Base-by-base conservation (phyloP, 2,329 filamentous ascomycete species). In the Tolypocladium amazonense region DNA sequence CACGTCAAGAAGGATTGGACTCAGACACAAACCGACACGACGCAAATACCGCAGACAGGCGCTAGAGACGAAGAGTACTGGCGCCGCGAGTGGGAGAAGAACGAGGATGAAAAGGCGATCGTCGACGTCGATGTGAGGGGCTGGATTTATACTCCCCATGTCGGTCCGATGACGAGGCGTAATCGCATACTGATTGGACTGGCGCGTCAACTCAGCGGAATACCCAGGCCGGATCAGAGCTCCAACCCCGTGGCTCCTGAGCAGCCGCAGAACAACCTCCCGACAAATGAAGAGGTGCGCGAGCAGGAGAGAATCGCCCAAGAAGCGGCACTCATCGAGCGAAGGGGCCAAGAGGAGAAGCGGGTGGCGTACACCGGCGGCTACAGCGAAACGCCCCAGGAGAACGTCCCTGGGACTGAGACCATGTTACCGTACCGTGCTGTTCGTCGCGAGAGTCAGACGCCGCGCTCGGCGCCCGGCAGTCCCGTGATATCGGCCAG, bases 41-140 rank as follows among this genome's bases (percentile, higher is more conserved):
- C 65, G 45, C 66, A 63, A 38, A 71, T 63, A 52, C 73, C 69
- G 66, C 69, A 64, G 68, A 73, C 75, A 30, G 73, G 75, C 1
- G 76, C 82, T 38, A 80, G 78, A 53, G 86, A 91, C 63, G 82
- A 85, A 53, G 86, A 91, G 45, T 92, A 88, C 71, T 93, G 89
- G 87, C 83, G 82, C 50, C 78, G 84, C 59, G 86, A 93, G 68
- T 96, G 90, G 89, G 85, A 92, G 60, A 83, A 83, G 62, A 83
- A 88, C 58, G 89, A 96, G 71, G 87, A 93, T 61, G 87, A 92
- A 67, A 89, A 88, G 71, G 91, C 92, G 0, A 79, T 97, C 4
- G 89, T 97, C 1, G 93, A 97, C 69, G 90, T 97, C 7, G 93
- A 99, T 71, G 90, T 99, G 30, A 83, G 93, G 65, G 94, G 94